Conservation (phyloP, 495 filamentous ascomycete genomes). For the Penicillium paxilli region DNA sequence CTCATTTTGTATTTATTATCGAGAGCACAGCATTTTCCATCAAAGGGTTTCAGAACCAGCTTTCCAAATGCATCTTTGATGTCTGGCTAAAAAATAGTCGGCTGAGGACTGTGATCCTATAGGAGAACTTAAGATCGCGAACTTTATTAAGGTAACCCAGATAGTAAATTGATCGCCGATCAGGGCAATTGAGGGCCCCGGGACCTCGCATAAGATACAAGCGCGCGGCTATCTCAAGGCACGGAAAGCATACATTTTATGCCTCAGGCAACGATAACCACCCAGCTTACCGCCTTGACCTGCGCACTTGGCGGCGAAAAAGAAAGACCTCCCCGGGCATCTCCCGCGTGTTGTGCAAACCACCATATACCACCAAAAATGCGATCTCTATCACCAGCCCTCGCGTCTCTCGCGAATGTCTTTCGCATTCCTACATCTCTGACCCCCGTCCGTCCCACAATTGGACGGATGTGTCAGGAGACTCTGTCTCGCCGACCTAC, state of each 20-base stretch:
- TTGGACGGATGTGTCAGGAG: conserved; percentile 29
- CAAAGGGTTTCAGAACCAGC: not conserved
- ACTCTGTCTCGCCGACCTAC: conserved; percentile 23
- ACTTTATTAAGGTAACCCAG: too few species aligned
- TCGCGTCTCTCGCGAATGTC: conserved; percentile 47
- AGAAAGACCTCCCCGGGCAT: too few species aligned
- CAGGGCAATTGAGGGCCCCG: too few species aligned
- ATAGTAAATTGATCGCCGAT: too few species aligned
- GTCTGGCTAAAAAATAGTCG: not conserved
- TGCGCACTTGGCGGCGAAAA: too few species aligned
- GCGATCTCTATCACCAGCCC: conserved; percentile 42
- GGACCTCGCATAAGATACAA: conserved; percentile 8
- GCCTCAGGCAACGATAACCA: too few species aligned
- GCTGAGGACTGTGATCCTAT: not conserved
- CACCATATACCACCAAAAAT: conserved; percentile 28
- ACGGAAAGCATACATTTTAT: too few species aligned
- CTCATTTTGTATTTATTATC: not conserved
- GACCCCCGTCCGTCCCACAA: conserved; percentile 29
- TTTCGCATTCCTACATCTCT: conserved; percentile 43
- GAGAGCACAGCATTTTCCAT: not conserved
- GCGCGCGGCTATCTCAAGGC: conserved; percentile 34
- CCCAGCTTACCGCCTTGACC: too few species aligned
- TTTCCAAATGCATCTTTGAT: not conserved
- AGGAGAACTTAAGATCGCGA: too few species aligned
- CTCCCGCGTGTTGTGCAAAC: conserved; percentile 14